Evolutionary conservation across 768 basidiomycete species (phyloP).

Genomic region (Nidularia sp.): DNA sequence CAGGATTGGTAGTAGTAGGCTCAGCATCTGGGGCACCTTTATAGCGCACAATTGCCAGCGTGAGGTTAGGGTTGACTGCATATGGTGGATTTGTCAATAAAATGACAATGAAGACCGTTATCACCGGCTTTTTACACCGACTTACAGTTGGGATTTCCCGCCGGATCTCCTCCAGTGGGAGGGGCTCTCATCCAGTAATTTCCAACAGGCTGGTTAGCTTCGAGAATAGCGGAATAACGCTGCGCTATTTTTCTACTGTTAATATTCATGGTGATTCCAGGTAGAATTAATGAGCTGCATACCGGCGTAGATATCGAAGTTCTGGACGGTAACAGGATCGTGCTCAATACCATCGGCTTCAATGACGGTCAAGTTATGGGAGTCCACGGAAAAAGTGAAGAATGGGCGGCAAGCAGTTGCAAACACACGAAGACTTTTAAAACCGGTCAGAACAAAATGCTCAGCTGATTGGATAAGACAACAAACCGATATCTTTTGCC

Average conservation of each 20-base stretch:
- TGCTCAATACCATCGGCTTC: conserved; percentile 37
- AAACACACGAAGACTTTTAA: conserved; percentile 33
- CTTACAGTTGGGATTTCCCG: conserved; percentile 20
- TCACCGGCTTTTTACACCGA: no score
- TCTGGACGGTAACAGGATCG: conserved; percentile 33
- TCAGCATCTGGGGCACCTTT: conserved; percentile 24
- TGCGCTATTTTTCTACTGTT: conserved; percentile 17
- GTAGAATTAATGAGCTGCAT: conserved; percentile 2
- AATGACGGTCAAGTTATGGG: conserved; percentile 26
- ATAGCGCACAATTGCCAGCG: conserved; percentile 33
- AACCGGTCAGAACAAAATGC: not conserved
- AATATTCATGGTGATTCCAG: no score
- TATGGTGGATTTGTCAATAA: not conserved
- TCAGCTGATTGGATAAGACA: not conserved
- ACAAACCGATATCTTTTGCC: conserved; percentile 39
- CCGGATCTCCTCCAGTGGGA: conserved; percentile 16
- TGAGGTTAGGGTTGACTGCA: conserved; percentile 22
- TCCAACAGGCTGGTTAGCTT: conserved; percentile 35
- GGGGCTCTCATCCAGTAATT: conserved; percentile 42
- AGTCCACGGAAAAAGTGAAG: conserved; percentile 31
- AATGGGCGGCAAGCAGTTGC: conserved; percentile 41
- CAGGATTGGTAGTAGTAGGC: conserved; percentile 20
- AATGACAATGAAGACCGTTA: not conserved
- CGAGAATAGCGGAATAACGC: conserved; percentile 30
- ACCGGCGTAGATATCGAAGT: conserved; percentile 38